phyloP scores from a whole-genome alignment of 495 filamentous ascomycete genomes.

The Aspergillus panamensis region DNA sequence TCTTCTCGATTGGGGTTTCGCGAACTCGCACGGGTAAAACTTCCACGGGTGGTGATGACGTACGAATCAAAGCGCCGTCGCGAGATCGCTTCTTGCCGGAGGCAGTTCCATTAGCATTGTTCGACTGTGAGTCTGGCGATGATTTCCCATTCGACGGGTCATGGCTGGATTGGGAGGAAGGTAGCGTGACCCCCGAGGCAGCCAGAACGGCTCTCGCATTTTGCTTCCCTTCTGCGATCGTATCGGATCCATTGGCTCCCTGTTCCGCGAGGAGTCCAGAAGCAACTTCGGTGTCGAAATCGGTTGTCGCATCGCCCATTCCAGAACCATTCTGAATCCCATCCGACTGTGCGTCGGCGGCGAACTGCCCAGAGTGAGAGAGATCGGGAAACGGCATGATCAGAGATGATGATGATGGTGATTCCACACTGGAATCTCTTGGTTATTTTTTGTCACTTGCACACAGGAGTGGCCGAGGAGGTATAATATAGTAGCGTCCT shows the following conservation, averaged over 20 bases:
- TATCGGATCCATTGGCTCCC: conserved; percentile 35
- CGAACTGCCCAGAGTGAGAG: conserved; percentile 27
- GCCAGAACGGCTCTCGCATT: conserved; percentile 55
- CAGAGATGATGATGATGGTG: conserved; percentile 2
- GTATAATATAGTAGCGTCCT: conserved; percentile 5
- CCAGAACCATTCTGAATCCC: conserved; percentile 26
- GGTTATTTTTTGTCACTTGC: conserved; percentile 20
- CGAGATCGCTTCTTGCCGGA: conserved; percentile 57
- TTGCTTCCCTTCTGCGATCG: conserved; percentile 55
- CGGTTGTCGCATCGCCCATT: conserved; percentile 22
- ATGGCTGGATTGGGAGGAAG: conserved; percentile 24
- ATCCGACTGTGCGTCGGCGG: conserved; percentile 28
- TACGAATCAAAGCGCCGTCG: conserved; percentile 49
- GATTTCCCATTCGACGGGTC: conserved; percentile 31
- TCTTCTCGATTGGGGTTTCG: conserved; percentile 47
- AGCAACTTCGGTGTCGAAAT: conserved; percentile 26
- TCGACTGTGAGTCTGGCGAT: conserved; percentile 25
- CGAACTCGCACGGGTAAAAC: conserved; percentile 34
- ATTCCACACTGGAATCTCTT: background rate
- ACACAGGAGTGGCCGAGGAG: conserved; percentile 10
- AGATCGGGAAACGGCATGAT: conserved; percentile 43
- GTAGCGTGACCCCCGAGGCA: conserved; percentile 42
- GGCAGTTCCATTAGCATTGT: conserved; percentile 42
- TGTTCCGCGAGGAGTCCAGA: conserved; percentile 24
- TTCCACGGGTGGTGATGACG: conserved; percentile 26